Evolutionary conservation across 257 asterid genomes (phyloP).

Genomic region (Capsicum chinense): DNA sequence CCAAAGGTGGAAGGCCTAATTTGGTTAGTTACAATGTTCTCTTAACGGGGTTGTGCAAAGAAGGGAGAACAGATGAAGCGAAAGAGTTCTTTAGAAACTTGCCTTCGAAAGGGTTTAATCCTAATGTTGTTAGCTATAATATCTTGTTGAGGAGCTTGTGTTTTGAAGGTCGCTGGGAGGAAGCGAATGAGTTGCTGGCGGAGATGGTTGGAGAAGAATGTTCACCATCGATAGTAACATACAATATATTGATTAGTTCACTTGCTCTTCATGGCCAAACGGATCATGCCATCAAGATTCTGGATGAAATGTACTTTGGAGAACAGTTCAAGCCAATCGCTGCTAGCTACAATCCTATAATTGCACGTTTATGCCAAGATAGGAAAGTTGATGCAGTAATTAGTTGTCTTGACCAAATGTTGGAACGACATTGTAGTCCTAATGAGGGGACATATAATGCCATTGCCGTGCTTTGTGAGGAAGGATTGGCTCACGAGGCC

Average conservation of each 20-base stretch:
- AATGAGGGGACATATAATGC: slow-evolving; percentile 86
- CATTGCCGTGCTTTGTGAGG: slow-evolving; percentile 70
- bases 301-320: slow-evolving; percentile 65
- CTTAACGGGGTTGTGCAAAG: slow-evolving; percentile 83
- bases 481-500: slow-evolving; percentile 71
- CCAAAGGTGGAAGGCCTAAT: slow-evolving; percentile 79
- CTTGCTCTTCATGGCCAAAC: slow-evolving; percentile 74
- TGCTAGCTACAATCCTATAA: slow-evolving; percentile 77
- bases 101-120: slow-evolving; percentile 70
- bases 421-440: slow-evolving; percentile 53
- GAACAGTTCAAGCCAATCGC: slow-evolving; percentile 70
- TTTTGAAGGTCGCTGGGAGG: slow-evolving; percentile 76
- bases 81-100: slow-evolving; percentile 63
- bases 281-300: slow-evolving; percentile 65
- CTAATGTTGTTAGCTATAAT: slow-evolving; percentile 87
- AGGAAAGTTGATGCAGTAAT: slow-evolving; percentile 61
- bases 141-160: slow-evolving; percentile 86
- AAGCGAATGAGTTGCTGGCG: slow-evolving; percentile 74
- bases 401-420: slow-evolving; percentile 68
- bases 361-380: slow-evolving; percentile 66
- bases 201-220: slow-evolving; percentile 79
- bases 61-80: slow-evolving; percentile 80
- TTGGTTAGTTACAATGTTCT: slow-evolving; percentile 82
- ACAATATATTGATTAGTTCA: slow-evolving; percentile 69
- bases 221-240: slow-evolving; percentile 72